Conservation (phyloP, 441 rosid species). For the Populus tomentosa region DNA sequence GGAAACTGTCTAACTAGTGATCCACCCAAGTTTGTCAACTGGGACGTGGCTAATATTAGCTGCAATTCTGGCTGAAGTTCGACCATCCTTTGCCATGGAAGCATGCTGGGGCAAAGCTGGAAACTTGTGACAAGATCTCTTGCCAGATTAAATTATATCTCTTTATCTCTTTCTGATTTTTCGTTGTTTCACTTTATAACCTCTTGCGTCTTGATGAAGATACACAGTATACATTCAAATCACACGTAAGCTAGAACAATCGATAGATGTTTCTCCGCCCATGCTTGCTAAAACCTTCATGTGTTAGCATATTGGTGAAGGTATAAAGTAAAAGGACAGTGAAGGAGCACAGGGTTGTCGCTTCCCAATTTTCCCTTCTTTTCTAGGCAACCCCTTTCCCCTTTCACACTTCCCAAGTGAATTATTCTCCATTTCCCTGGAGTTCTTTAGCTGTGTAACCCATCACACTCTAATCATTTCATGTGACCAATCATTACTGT, state of each 20-base stretch:
- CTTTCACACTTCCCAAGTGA: no score
- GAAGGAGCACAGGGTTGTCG: neutral
- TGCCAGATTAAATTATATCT: constrained; percentile 5
- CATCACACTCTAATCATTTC: no score
- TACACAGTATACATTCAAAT: neutral
- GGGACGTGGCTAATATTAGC: neutral
- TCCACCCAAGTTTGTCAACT: neutral
- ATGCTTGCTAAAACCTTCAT: no score
- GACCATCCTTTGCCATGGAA: neutral
- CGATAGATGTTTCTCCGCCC: neutral
- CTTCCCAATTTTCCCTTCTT: no score
- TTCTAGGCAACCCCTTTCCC: no score
- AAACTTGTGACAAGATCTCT: neutral
- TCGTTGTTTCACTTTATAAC: neutral
- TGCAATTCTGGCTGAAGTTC: no score
- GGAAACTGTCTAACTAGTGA: neutral
- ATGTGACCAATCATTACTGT: no score
- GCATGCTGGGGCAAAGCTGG: neutral
- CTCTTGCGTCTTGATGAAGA: neutral
- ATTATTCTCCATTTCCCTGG: no score
- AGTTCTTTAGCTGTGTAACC: no score
- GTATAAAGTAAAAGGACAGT: no score
- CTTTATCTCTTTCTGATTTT: neutral
- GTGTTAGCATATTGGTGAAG: neutral
- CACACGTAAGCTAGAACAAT: neutral